phyloP scores from a whole-genome alignment of 371 early-diverging fungal species.

The Rhizopus stolonifer region DNA sequence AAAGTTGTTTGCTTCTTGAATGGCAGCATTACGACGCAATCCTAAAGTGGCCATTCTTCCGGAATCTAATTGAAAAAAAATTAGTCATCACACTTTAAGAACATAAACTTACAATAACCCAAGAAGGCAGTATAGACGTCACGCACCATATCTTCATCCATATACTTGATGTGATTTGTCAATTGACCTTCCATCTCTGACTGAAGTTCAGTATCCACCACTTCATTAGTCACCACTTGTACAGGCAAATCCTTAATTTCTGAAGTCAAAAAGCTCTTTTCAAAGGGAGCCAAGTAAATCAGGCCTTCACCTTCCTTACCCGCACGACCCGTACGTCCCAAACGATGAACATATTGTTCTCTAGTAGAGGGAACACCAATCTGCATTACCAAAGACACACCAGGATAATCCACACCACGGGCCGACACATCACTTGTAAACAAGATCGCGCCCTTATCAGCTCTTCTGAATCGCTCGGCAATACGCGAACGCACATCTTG shows the following conservation, averaged over 20 bases:
- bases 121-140: constrained; percentile 66
- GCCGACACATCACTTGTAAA: constrained; percentile 99
- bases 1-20: constrained; percentile 43
- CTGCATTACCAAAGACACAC: constrained; percentile 92
- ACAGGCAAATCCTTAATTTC: constrained; percentile 55
- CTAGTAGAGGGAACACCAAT: constrained; percentile 88
- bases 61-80: constrained; percentile 26
- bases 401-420: constrained; percentile 99
- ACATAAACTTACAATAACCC: constrained; percentile 68
- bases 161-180: constrained; percentile 18
- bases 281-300: constrained; percentile 83
- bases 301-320: constrained; percentile 89
- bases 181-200: constrained; percentile 14
- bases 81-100: not conserved
- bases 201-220: no score
- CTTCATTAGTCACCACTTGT: constrained; percentile 27
- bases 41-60: constrained; percentile 43
- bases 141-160: constrained; percentile 48
- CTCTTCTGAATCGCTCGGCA: constrained; percentile 74
- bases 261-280: constrained; percentile 65
- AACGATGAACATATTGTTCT: constrained; percentile 97
- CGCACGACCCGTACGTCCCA: constrained; percentile 99
- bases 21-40: constrained; percentile 37
- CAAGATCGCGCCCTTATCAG: constrained; percentile 64
- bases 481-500: constrained; percentile 75